Conservation (phyloP, 805 yeast genomes). For the Zygosaccharomyces rouxii region DNA sequence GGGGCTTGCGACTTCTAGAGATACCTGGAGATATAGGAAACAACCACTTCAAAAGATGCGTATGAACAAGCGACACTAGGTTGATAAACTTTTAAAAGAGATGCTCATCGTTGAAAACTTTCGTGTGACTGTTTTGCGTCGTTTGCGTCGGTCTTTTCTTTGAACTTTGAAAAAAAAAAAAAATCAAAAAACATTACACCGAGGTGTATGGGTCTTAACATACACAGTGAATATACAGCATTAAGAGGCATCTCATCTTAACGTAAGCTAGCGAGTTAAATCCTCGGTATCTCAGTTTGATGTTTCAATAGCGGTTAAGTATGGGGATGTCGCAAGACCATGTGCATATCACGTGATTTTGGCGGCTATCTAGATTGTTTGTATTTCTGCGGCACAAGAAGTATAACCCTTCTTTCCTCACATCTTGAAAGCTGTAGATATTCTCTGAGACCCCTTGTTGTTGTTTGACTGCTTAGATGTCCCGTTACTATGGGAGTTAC, state of each 20-base stretch:
- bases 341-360: too few relatives aligned
- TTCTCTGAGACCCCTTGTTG: not conserved
- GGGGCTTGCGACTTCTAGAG: slow-evolving; percentile 44
- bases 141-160: slow-evolving; percentile 1
- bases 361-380: too few relatives aligned
- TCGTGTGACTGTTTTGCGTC: slow-evolving; percentile 5
- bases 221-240: not conserved
- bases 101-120: slow-evolving; percentile 1
- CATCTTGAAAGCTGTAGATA: not conserved
- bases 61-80: not conserved
- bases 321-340: too few relatives aligned
- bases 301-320: not conserved
- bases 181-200: not conserved
- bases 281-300: not conserved
- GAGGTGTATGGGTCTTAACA: slow-evolving; percentile 7
- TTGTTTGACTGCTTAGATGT: not conserved
- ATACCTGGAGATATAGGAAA: not conserved
- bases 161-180: not conserved
- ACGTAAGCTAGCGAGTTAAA: too few relatives aligned
- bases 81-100: not conserved
- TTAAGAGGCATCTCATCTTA: not conserved
- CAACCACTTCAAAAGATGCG: not conserved
- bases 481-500: not conserved
- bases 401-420: too few relatives aligned
- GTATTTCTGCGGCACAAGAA: too few relatives aligned